Base-by-base conservation (phyloP, 306 rosid species). In the Elaeagnus macrophylla region DNA sequence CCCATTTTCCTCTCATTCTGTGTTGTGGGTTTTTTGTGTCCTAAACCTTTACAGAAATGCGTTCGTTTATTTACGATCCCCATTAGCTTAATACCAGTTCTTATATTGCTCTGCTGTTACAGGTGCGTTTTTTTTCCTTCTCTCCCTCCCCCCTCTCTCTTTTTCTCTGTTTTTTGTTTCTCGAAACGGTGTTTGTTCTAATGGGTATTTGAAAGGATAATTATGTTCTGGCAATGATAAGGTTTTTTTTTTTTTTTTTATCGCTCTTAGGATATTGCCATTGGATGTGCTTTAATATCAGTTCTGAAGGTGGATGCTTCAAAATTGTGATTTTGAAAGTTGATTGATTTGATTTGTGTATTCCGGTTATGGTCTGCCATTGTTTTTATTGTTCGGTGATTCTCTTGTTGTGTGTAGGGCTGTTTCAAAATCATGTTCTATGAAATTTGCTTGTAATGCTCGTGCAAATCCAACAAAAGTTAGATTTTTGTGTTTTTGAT, bases 11-110 rank as follows among this genome's bases (percentile, higher is more conserved):
- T 25, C 32, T 25, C 32, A 25, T 25, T 10, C 15, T 57, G 46
- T 59, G 51, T 49, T 42, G 48, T 79, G 75, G 83, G 75, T 77
- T 76, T 76, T 14, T 39, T 6, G 8, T 48, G 61, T 10, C 72
- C 74, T 57, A 41, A 37, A 15, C 44, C 57, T 7, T 4, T 62
- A 58, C 54, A 56, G 54, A 57, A 54, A 60, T 76, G 75, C 80
- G 65, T 75, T 69, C 63, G 55, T 39, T 25, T 25, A 25, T 25
- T 25, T 25, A 25, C 32, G 2, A 25, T 5, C 32, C 32, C 4
- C 32, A 25, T 25, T 25, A 25, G 4, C 32, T 25, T 25, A 25
- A 25, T 25, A 2, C 60, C 75, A 70, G 66, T 54, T 70, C 7
- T 51, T n/a, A 54, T 59, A 51, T 49, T 55, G 42, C 13, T 59